Conservation (phyloP, 2,329 filamentous ascomycete species). For the Gaeumannomyces sp. region DNA sequence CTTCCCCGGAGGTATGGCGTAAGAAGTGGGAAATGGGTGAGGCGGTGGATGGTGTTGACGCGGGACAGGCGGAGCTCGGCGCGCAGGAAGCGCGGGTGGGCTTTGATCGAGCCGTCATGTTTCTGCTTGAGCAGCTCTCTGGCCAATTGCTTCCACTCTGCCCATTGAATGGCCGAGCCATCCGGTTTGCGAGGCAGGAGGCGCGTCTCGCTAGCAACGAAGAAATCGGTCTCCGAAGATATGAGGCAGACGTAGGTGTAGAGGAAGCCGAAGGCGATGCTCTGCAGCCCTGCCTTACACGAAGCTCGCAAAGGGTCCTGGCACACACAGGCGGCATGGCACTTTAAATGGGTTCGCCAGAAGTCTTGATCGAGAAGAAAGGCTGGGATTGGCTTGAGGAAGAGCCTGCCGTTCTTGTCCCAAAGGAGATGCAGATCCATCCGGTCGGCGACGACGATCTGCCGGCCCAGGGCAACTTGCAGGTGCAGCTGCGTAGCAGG, state of each 20-base stretch:
- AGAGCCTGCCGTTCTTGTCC: conserved; percentile 5
- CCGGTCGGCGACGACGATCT: conserved; percentile 9
- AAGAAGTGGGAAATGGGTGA: conserved; percentile 13
- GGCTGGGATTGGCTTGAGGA: conserved; percentile 11
- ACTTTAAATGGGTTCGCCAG: conserved; percentile 6
- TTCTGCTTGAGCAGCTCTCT: conserved; percentile 13
- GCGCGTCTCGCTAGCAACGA: conserved; percentile 15
- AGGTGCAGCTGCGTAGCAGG: conserved; percentile 7
- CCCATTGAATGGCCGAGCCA: conserved; percentile 14
- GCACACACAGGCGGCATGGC: conserved; percentile 10
- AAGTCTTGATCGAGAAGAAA: conserved; percentile 10
- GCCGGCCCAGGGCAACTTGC: conserved; percentile 4
- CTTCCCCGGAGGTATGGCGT: conserved; percentile 13
- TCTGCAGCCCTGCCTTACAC: conserved; percentile 9
- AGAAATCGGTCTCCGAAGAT: conserved; percentile 16
- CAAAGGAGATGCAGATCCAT: conserved; percentile 11
- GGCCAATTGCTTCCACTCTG: conserved; percentile 13
- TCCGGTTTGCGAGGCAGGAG: conserved; percentile 13
- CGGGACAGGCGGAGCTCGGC: conserved; percentile 18
- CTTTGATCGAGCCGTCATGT: conserved; percentile 7
- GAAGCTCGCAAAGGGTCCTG: conserved; percentile 6
- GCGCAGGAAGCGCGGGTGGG: conserved; percentile 18
- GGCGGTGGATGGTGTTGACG: conserved; percentile 15
- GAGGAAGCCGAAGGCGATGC: conserved; percentile 16
- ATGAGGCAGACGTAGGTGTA: conserved; percentile 18